phyloP scores from a whole-genome alignment of 2,329 filamentous ascomycete genomes.

The Neocucurbitaria cava region DNA sequence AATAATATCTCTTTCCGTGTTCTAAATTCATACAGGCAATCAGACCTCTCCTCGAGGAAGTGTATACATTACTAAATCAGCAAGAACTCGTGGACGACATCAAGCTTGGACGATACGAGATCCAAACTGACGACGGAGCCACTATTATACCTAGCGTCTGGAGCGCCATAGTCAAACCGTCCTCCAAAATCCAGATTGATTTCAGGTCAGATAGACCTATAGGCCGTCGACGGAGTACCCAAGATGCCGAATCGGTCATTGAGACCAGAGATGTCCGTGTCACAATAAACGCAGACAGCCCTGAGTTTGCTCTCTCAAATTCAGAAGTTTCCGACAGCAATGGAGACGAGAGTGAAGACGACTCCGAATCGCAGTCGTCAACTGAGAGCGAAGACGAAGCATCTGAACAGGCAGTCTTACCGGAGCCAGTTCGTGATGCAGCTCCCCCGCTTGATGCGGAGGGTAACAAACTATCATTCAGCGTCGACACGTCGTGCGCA shows the following conservation, averaged over 20 bases:
- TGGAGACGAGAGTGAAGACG: neutral
- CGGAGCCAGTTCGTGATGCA: neutral
- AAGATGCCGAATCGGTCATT: neutral
- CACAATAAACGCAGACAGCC: neutral
- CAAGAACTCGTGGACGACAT: slow-evolving; percentile 9
- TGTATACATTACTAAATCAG: slow-evolving; percentile 12
- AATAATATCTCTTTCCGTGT: neutral
- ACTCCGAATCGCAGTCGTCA: neutral
- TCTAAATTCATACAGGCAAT: slow-evolving; percentile 8
- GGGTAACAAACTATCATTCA: slow-evolving; percentile 32
- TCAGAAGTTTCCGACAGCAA: neutral
- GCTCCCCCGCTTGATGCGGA: slow-evolving; percentile 27
- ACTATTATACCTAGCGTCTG: slow-evolving; percentile 30
- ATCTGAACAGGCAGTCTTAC: neutral
- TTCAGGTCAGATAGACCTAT: neutral
- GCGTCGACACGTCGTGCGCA: slow-evolving; percentile 15
- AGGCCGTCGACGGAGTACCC: neutral
- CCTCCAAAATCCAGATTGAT: slow-evolving; percentile 7
- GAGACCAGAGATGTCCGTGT: neutral
- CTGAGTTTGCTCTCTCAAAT: neutral
- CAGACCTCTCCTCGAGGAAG: slow-evolving; percentile 16
- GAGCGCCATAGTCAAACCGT: slow-evolving; percentile 17
- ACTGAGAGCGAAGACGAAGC: neutral
- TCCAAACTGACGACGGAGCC: slow-evolving; percentile 13
- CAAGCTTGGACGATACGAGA: slow-evolving; percentile 16